A percentile compares a stretch with the other conserved stretches of the same genome.
Evolutionary conservation across 31 red algal genomes (phyloP).

Genomic region (Porphyra umbilicalis): DNA sequence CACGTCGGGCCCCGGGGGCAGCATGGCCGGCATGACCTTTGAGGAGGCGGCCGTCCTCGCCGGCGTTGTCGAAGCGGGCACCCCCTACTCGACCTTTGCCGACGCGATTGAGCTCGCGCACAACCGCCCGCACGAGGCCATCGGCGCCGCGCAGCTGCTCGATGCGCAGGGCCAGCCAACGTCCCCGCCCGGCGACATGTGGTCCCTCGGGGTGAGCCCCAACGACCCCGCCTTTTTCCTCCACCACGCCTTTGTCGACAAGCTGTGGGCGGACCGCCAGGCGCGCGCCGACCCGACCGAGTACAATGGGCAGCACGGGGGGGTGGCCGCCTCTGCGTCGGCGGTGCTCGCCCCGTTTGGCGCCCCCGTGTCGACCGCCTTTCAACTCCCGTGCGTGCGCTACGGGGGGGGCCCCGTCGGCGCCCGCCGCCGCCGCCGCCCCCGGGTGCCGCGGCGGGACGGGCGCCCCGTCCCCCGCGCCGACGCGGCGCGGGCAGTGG

Average conservation of each 20-base stretch:
- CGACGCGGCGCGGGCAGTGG: background rate
- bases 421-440: background rate
- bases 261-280: slow-evolving; percentile 40
- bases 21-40: slow-evolving; percentile 43
- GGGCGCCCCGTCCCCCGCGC: background rate
- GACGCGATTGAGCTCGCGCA: slow-evolving; percentile 55
- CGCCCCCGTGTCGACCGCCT: background rate
- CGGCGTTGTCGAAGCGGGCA: background rate
- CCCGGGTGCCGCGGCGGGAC: background rate
- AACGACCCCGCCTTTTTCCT: slow-evolving; percentile 80
- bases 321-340: background rate
- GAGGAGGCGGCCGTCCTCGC: slow-evolving; percentile 42
- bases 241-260: slow-evolving; percentile 70
- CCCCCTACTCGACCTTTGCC: slow-evolving; percentile 27
- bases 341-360: background rate
- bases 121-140: slow-evolving; percentile 33
- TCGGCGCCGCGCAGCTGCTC: slow-evolving; percentile 6
- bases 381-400: background rate
- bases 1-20: slow-evolving; percentile 26
- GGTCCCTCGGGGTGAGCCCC: slow-evolving; percentile 11
- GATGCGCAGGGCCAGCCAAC: background rate
- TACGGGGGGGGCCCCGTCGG: background rate
- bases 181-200: slow-evolving; percentile 28
- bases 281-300: slow-evolving; percentile 7
- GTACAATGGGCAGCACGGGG: background rate